Base-by-base conservation (phyloP, 345 rosid genomes). In the Brassica incana region DNA sequence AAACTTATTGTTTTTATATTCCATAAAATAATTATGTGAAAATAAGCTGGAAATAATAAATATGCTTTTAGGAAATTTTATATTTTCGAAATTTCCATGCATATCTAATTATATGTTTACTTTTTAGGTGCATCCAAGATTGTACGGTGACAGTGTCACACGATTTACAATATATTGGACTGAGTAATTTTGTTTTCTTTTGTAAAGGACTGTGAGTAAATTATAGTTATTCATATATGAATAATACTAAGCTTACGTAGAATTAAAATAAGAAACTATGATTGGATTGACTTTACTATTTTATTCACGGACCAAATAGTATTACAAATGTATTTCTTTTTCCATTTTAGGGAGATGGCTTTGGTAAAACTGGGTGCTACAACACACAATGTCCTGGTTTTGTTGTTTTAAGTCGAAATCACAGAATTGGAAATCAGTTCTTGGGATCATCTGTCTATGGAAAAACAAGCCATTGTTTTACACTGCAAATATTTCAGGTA, bases 351-450 rank as follows among this genome's bases (percentile, higher is more conserved):
- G 33, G 54, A 67, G 73, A 79, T 62, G 71, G 35, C 18, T 74
- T 25, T 68, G 16, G 8, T 0, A 27, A 66, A 73, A 68, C 65
- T 43, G 82, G 82, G 2, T 79, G 82, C 2, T 79, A 79, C 12
- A 79, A 79, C 64, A 79, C 70, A 1, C 27, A 61, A n/a, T 74
- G 82, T 2, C 78, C 82, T 35, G 75, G 82, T 35, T 79, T 79
- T 48, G 75, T 79, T 73, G 58, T 66, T 67, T 9, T 61, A 61
- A 60, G 62, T 73, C 33, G 48, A 6, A 62, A 73, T 4, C 65
- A 56, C 0, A 58, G 2, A 12, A 59, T 68, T 60, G 78, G 78
- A 45, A 58, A 8, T 0, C 35, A 29, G n/a, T 77, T 77, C 32
- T 12, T 8, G 69, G 61, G 76, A 0, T 1, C 71, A 50, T 71